Percentiles rank a stretch among this genome's conserved stretches.
Evolutionary conservation across 371 early-diverging fungal genomes (phyloP).

Genomic region (Polyrhizophydium stewartii): DNA sequence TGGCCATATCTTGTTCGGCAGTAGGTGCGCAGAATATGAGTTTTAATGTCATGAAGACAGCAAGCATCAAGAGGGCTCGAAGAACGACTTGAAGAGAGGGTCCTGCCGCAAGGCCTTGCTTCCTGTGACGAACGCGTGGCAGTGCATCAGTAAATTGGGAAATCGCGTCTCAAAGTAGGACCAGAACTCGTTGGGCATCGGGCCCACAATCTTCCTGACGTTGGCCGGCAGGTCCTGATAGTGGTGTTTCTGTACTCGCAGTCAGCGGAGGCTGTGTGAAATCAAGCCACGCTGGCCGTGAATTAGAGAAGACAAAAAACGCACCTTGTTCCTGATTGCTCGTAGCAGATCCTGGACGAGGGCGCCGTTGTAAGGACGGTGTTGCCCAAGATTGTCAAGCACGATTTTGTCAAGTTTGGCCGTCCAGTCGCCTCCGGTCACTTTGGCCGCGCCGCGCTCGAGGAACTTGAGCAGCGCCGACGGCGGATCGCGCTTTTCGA

Average conservation of each 20-base stretch:
- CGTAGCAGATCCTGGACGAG: conserved; percentile 84
- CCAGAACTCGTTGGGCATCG: conserved; percentile 82
- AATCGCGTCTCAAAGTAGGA: conserved; percentile 87
- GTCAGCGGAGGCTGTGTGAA: too few species aligned
- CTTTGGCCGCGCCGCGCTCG: conserved; percentile 57
- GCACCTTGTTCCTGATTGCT: conserved; percentile 79
- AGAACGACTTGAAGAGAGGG: not conserved
- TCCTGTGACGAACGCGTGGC: conserved; percentile 45
- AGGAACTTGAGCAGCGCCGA: conserved; percentile 58
- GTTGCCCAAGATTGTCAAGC: conserved; percentile 79
- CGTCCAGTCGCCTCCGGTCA: conserved; percentile 78
- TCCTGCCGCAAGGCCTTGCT: not conserved
- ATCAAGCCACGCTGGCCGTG: too few species aligned
- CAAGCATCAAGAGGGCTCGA: not conserved
- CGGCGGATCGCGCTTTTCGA: conserved; percentile 68
- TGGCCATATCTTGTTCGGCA: too few species aligned
- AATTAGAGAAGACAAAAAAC: too few species aligned
- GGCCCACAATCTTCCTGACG: conserved; percentile 75
- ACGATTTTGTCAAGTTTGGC: conserved; percentile 73
- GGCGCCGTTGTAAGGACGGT: conserved; percentile 85
- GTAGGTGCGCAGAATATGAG: too few species aligned
- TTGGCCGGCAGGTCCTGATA: conserved; percentile 85
- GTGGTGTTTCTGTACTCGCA: conserved; percentile 70
- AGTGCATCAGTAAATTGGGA: conserved; percentile 79
- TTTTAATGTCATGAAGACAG: too few species aligned